These are phyloP conservation scores for Datura wrightii DNA, from an alignment of 257 asterid genomes.

Conservation along the genomic window DNA sequence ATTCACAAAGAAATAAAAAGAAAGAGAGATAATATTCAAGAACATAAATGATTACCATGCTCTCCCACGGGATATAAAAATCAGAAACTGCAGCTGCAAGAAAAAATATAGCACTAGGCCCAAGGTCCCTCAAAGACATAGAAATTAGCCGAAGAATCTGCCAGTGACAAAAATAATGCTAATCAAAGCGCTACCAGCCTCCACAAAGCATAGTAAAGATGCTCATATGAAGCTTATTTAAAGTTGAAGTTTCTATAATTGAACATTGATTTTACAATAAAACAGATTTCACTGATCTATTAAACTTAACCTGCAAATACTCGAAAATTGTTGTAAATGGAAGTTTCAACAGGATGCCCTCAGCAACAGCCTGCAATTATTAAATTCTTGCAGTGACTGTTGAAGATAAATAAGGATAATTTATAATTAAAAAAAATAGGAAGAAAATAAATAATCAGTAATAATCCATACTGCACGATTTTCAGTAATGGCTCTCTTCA, in stretches of 20 bases:
- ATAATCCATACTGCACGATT: constrained; percentile 55
- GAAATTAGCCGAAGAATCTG: constrained; percentile 79
- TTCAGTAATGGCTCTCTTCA: constrained; percentile 59
- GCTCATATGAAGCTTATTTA: not conserved
- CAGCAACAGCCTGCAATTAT: constrained; percentile 65
- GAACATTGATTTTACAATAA: not conserved
- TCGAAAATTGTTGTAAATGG: constrained; percentile 90
- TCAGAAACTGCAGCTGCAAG: constrained; percentile 99
- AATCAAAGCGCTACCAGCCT: not conserved
- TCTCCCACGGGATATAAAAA: constrained; percentile 93
- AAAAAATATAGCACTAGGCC: constrained; percentile 72
- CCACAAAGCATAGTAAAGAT: not conserved
- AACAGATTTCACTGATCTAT: constrained; percentile 8
- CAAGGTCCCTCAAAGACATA: constrained; percentile 58
- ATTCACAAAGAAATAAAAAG: not conserved
- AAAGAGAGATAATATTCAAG: not conserved
- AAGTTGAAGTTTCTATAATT: not conserved
- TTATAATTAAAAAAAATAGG: not conserved
- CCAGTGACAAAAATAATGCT: constrained; percentile 14
- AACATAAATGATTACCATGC: constrained; percentile 62
- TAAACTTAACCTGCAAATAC: constrained; percentile 75
- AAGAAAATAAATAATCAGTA: not conserved
- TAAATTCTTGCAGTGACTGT: not conserved
- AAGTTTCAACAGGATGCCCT: constrained; percentile 79
- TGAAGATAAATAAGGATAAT: not conserved